Base-by-base conservation (phyloP, 169 alveolate genomes). In the Plasmodium gallinaceum region DNA sequence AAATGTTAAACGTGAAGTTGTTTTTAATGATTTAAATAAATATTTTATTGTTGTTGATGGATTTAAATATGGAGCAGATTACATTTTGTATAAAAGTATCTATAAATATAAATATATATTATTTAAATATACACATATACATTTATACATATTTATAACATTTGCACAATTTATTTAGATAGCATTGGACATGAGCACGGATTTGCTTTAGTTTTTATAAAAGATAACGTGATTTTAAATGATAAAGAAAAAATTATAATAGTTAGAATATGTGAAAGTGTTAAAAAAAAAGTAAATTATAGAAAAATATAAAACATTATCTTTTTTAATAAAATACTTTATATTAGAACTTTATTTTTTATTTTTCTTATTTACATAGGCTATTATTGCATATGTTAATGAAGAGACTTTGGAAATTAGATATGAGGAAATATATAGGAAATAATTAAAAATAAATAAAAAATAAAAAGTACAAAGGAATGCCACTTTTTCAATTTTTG, bases 21-120 rank as follows among this genome's bases (percentile, higher is more conserved):
- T 71, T 48, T 71, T 70, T 54, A 52, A 26, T 65, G 92, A 86
- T 20, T 65, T 86, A 45, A 86, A 60, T 26, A 86, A 65, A 39
- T 60, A 58, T 52, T 86, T 70, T 57, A 61, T 51, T 45, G 85
- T 65, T 16, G 48, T 66, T 12, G 87, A 86, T 86, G 92, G 87
- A 26, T 2, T 86, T 18, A 86, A 86, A 71, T 86, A 86, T 71
- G 92, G 92, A 32, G 86, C 92, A n/a, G 92, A 86, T 71, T 86
- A 70, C 71, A 73, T 70, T 20, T 37, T 86, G 57, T 86, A 86
- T 65, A 86, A 65, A 62, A 52, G 92, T 86, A 24, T 26, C 26
- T 66, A n/a, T 66, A 22, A 0, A 51, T 74, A 43, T 57, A 24
- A 26, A 18, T 39, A 18, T 64, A 45, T 10, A 18, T 39, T 12